Evolutionary conservation across 805 yeast genomes (phyloP).

Genomic region (Candida gorgasii): DNA sequence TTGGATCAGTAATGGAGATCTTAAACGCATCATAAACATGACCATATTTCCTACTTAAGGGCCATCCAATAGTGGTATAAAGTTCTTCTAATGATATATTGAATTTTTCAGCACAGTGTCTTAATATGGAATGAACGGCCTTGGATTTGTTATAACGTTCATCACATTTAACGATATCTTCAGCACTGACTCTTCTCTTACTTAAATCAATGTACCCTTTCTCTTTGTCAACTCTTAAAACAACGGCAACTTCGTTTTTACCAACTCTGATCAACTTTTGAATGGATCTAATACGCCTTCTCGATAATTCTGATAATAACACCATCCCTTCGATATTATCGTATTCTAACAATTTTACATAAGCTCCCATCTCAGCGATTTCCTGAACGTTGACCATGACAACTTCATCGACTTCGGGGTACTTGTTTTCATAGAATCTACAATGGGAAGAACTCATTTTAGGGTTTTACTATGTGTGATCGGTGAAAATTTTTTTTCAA

Average conservation of each 20-base stretch:
- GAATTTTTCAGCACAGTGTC: constrained; percentile 98
- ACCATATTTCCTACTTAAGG: constrained; percentile 90
- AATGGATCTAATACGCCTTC: constrained; percentile 98
- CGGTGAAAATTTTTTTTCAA: constrained; percentile 8
- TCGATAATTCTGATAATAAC: constrained; percentile 87
- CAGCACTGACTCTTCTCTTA: constrained; percentile 96
- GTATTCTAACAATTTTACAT: constrained; percentile 91
- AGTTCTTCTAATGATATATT: constrained; percentile 81
- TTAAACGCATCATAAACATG: constrained; percentile 98
- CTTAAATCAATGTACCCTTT: constrained; percentile 97
- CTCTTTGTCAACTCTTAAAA: constrained; percentile 95
- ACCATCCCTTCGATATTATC: constrained; percentile 99
- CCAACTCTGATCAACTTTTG: constrained; percentile 98
- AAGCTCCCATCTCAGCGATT: constrained; percentile 99
- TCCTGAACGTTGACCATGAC: constrained; percentile 98
- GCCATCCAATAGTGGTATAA: constrained; percentile 95
- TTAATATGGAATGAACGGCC: constrained; percentile 95
- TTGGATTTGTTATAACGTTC: constrained; percentile 95
- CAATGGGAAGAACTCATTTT: constrained; percentile 84
- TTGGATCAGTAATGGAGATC: constrained; percentile 87
- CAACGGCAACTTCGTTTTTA: constrained; percentile 97
- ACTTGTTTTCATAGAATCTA: constrained; percentile 96
- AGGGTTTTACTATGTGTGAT: neutral
- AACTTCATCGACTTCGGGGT: constrained; percentile 98
- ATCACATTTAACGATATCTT: constrained; percentile 95